Base-by-base conservation (phyloP, 768 basidiomycete genomes). In the Tricholomella constricta region DNA sequence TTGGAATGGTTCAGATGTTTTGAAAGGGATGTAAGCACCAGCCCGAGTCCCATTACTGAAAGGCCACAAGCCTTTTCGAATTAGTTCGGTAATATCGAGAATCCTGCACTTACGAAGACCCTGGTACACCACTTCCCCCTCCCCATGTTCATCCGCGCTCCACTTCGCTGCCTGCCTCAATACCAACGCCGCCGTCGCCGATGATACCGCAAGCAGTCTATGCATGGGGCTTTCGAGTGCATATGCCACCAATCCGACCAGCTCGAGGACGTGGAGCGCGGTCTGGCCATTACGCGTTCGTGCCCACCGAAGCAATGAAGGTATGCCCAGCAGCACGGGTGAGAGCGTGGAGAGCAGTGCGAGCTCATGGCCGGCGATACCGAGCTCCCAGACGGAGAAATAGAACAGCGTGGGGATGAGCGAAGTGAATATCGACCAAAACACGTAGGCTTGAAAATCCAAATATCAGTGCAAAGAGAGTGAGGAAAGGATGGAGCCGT, bases 321-420 rank as follows among this genome's bases (percentile, higher is more conserved):
- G 60, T 36, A 80, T 66, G 0, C 78, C 72, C 11, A 94, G 77
- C 12, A 91, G 63, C 5, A 79, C 56, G 0, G 91, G 90, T 0
- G 92, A 84, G 23, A 95, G 78, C 7, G 84, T 82, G 7, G 81
- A 78, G 8, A 94, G 72, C 3, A 92, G 70, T 0, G 91, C 81
- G 14, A 91, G 75, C 64, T 96, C 94, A 31, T 86, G 82, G 4
- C 94, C 94, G 10, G 89, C 83, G 26, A 95, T 78, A 23, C 88
- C 91, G 15, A 94, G 84, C 64, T 91, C 81, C 93, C 93, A 94
- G 17, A 96, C 84, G 22, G 90, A 93, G 72, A 92, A 95, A 70
- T 94, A 95, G 73, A 95, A 95, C 3, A 95, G 75, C 3, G 89
- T 84, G 1, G 88, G 85, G 6, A 86, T 80, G 17, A 94, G 81